Base-by-base conservation (phyloP, 805 yeast species). In the Kluyveromyces siamensis region DNA sequence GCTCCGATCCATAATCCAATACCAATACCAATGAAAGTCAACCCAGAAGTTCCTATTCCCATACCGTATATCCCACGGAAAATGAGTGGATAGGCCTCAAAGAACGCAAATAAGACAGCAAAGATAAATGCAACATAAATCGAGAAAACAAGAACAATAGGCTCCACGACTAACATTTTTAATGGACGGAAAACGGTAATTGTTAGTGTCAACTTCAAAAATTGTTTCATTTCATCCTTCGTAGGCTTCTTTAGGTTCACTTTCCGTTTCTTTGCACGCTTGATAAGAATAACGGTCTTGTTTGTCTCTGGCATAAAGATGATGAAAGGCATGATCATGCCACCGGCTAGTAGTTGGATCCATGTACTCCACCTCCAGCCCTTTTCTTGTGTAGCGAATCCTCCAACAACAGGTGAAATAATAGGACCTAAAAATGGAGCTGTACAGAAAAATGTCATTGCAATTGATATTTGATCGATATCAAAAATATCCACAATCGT, bases 361-460 rank as follows among this genome's bases (percentile, higher is more conserved):
- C 87, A 84, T 71, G 77, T 70, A 4, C 81, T 68, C 84, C 89
- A 82, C 65, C 78, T 75, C 83, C 89, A 74, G 41, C 83, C 84
- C 58, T 81, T 76, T 48, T 66, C 59, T 61, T 69, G 66, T 14
- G 80, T 82, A 27, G 83, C 84, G 61, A 80, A 83, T 0, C 86
- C 84, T 47, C 88, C 88, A 65, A 84, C 76, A 46, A 84, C 75
- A 7, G 90, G 90, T 45, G 89, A 87, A 40, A 83, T 64, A 38
- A 82, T 83, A 2, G 95, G 95, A 47, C 95, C 95, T 61, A 82
- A 72, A 55, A 87, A 82, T 19, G 93, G 89, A 11, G 89, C 85
- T 48, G 84, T 66, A 63, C 90, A 82, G 68, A 84, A 86, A n/a
- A 81, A 66, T 2, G 85, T 77, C 81, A 85, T 77, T n/a, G 95